Base-by-base conservation (phyloP, 352 stramenopile genomes). In the Phytophthora citrophthora region DNA sequence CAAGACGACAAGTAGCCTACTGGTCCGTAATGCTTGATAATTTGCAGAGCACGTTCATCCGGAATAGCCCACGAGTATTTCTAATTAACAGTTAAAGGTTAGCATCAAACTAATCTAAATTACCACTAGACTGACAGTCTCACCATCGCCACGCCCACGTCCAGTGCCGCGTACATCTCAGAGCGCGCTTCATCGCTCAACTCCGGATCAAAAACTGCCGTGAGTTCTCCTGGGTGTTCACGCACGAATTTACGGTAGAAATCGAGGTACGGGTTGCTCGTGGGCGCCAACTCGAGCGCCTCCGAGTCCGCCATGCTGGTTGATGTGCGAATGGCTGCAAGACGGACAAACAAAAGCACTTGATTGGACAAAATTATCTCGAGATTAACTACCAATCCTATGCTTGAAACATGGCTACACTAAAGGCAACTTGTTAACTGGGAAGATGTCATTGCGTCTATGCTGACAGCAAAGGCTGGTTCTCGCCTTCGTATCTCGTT, bases 51-150 rank as follows among this genome's bases (percentile, higher is more conserved):
- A 16, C 84, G 81, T 48, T 93, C 78, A 71, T 97, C 83, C 1
- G 95, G 95, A 43, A 96, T 97, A 20, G 93, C 93, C 95, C 94
- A 98, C 38, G 89, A 79, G 72, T 97, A 98, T 70, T 89, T 89
- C 81, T 98, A 74, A 46, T 36, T 57, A 36, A n/a, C 12, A 50
- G 6, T 16, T 43, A 31, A 53, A 45, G 43, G 10, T 61, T 69
- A 64, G 26, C 39, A 29, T 16, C 20, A n/a, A 53, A 34, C 53
- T 2, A 3, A 15, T 34, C 11, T 27, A 48, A 2, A 47, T 29
- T 8, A 15, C 18, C 12, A 39, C 11, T 15, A 20, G 11, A 18
- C 10, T 13, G 10, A 13, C 36, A 12, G n/a, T 63, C 77, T 39
- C 41, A 94, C 86, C 82, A 93, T 91, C n/a, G 86, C 86, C 40